phyloP scores from a whole-genome alignment of 192 early-diverging fungal species.

The Helicostylum pulchrum region DNA sequence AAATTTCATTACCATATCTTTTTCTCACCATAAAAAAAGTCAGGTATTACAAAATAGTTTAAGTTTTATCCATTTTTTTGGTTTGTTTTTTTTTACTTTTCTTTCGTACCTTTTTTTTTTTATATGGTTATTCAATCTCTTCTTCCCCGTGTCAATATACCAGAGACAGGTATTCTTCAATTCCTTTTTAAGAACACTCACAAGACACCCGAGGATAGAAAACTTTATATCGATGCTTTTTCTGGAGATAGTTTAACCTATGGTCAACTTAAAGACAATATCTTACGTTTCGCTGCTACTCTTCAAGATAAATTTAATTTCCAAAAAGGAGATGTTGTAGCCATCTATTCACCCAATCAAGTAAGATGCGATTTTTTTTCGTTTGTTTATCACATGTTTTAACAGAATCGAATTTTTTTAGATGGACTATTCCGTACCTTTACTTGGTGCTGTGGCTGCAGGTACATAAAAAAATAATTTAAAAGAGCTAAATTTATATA shows the following conservation, averaged over 20 bases:
- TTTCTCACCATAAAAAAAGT: too few species aligned
- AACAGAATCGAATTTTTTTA: conserved; percentile 17
- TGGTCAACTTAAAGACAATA: conserved; percentile 30
- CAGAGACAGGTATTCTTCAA: conserved; percentile 40
- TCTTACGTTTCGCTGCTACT: conserved; percentile 30
- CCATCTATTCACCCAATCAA: conserved; percentile 32
- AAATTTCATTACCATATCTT: too few species aligned
- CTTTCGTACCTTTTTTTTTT: not conserved
- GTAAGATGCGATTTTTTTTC: conserved; percentile 8
- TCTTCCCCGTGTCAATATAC: conserved; percentile 37
- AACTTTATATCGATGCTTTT: conserved; percentile 42
- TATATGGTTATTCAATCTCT: conserved; percentile 38
- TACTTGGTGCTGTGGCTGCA: conserved; percentile 38
- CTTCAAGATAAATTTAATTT: conserved; percentile 29
- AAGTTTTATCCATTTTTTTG: too few species aligned
- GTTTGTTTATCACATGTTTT: not conserved
- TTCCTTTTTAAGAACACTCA: conserved; percentile 41
- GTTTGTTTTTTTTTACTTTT: not conserved
- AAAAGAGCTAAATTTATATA: not conserved
- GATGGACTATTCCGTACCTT: conserved; percentile 23
- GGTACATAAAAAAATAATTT: conserved; percentile 22
- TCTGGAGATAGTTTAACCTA: conserved; percentile 33
- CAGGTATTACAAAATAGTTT: too few species aligned
- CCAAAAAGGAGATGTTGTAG: conserved; percentile 24
- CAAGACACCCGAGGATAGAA: conserved; percentile 34